A percentile compares a stretch with the other conserved stretches of the same genome.
These are phyloP conservation scores for Paramyrothecium roridum DNA, from an alignment of 2,329 filamentous ascomycete species.

Conservation along the genomic window DNA sequence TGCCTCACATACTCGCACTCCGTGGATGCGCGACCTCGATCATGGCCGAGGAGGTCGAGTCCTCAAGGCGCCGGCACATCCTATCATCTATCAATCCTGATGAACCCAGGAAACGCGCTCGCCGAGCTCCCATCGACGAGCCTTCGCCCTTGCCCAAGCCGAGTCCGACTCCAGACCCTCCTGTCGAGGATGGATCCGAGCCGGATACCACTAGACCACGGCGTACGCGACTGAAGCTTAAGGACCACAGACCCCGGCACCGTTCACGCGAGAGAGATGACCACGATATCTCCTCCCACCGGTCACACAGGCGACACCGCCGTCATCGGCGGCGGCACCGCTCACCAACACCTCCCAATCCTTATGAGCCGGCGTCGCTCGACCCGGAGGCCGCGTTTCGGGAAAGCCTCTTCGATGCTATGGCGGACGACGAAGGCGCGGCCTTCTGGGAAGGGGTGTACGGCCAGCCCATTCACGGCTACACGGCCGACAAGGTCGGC, in stretches of 20 bases:
- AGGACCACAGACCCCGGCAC: conserved; percentile 23
- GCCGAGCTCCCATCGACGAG: not conserved
- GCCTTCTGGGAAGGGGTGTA: conserved; percentile 97
- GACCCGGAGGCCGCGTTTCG: conserved; percentile 78
- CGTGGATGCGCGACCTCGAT: not conserved
- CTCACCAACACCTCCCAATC: conserved; percentile 45
- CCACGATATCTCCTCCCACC: conserved; percentile 12
- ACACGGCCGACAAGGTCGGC: conserved; percentile 47
- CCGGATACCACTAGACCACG: conserved; percentile 21
- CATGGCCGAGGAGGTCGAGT: conserved; percentile 29
- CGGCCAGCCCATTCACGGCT: conserved; percentile 87
- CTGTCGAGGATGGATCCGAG: conserved; percentile 9
- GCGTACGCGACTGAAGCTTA: conserved; percentile 29
- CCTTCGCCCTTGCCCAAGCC: not conserved
- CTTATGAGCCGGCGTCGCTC: conserved; percentile 43
- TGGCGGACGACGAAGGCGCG: conserved; percentile 95
- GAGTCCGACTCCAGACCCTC: conserved; percentile 2
- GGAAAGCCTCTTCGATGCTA: conserved; percentile 92
- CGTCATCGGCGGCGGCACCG: conserved; percentile 30
- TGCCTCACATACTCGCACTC: not conserved
- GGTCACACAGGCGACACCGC: conserved; percentile 23
- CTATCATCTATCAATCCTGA: conserved; percentile 45
- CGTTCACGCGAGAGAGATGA: conserved; percentile 16
- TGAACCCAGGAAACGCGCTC: conserved; percentile 1
- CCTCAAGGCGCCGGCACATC: conserved; percentile 43